A percentile compares a stretch with the other conserved stretches of the same genome.
Conservation (phyloP, 768 basidiomycete genomes). For the Suillus ampliporus region DNA sequence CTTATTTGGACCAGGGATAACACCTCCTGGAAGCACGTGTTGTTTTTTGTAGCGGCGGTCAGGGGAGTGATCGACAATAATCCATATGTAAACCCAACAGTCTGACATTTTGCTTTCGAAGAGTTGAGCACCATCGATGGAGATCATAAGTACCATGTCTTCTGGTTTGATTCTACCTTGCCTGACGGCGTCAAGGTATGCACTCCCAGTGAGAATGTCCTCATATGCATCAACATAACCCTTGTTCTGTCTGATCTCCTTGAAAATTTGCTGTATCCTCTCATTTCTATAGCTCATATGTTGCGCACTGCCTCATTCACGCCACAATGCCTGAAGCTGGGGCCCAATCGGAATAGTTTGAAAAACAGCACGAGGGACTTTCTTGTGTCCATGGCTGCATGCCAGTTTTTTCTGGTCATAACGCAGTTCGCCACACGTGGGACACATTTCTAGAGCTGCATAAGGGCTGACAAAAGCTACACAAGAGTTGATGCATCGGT, state of each 20-base stretch:
- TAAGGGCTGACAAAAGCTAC: slow-evolving; percentile 31
- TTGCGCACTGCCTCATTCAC: slow-evolving; percentile 8
- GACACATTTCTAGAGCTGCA: slow-evolving; percentile 15
- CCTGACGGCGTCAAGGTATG: slow-evolving; percentile 17
- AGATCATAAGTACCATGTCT: slow-evolving; percentile 42
- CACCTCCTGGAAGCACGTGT: slow-evolving; percentile 26
- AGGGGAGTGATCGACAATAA: slow-evolving; percentile 38
- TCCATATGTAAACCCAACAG: slow-evolving; percentile 35
- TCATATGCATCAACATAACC: slow-evolving; percentile 3
- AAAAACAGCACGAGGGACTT: slow-evolving; percentile 18
- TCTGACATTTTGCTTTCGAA: slow-evolving; percentile 35
- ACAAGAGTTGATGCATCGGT: slow-evolving; percentile 21
- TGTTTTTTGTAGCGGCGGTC: slow-evolving; percentile 32
- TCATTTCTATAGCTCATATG: slow-evolving; percentile 13
- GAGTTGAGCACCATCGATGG: slow-evolving; percentile 47
- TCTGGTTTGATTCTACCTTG: slow-evolving; percentile 9
- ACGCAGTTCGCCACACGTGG: slow-evolving; percentile 34
- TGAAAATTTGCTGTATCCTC: slow-evolving; percentile 11
- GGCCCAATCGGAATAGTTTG: slow-evolving; percentile 26
- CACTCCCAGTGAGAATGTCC: slow-evolving; percentile 17
- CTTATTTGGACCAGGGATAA: slow-evolving; percentile 42
- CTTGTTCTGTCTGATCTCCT: background rate
- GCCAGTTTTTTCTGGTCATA: slow-evolving; percentile 6
- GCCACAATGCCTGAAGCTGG: slow-evolving; percentile 42
- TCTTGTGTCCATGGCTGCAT: slow-evolving; percentile 6